phyloP scores from a whole-genome alignment of 163 green algal species.

The Volvox carteri region DNA sequence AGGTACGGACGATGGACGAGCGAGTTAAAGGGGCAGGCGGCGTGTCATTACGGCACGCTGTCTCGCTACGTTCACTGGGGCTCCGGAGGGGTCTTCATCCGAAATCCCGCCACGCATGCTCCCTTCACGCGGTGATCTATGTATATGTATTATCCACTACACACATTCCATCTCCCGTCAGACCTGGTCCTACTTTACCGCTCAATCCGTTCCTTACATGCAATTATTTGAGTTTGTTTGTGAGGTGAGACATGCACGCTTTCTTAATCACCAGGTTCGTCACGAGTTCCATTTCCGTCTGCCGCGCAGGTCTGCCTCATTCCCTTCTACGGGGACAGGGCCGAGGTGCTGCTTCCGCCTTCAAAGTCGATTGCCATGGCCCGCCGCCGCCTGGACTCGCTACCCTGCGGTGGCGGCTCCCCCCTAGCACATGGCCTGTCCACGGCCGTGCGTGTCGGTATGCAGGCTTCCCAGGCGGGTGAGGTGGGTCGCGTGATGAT shows the following conservation, averaged over 20 bases:
- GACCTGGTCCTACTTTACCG: no score
- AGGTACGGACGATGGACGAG: slow-evolving; percentile 67
- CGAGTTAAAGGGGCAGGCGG: not conserved
- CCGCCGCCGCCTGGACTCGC: slow-evolving; percentile 91
- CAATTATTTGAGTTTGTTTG: no score
- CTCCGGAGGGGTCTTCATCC: no score
- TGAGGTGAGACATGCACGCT: no score
- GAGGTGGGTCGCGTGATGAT: slow-evolving; percentile 93
- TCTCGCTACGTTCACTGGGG: no score
- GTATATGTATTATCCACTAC: no score
- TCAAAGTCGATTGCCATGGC: slow-evolving; percentile 99
- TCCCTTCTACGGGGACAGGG: slow-evolving; percentile 97
- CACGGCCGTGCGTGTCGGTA: slow-evolving; percentile 78
- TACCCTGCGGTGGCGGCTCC: slow-evolving; percentile 97
- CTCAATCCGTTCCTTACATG: no score
- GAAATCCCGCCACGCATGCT: no score
- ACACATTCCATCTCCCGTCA: no score
- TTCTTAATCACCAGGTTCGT: no score
- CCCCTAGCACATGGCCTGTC: slow-evolving; percentile 96
- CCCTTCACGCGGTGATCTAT: no score
- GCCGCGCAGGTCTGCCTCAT: slow-evolving; percentile 91
- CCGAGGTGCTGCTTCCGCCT: slow-evolving; percentile 97
- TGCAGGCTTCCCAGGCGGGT: slow-evolving; percentile 57
- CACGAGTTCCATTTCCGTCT: not conserved
- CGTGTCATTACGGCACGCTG: not conserved